phyloP scores from a whole-genome alignment of 208 protist genomes.

The Jaenimonas drosophilae region DNA sequence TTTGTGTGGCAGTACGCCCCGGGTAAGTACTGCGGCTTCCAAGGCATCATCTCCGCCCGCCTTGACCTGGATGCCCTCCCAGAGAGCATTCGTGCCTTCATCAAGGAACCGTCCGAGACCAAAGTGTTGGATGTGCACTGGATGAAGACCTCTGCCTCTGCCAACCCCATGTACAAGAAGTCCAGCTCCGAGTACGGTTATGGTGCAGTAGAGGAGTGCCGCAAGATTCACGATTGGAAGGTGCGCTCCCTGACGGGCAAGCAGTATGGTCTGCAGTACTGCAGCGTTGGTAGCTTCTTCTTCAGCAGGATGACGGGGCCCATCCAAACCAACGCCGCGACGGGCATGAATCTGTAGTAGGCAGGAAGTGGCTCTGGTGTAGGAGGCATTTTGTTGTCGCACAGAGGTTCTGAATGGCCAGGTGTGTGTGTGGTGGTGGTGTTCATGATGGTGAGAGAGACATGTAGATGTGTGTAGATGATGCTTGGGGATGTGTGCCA shows the following conservation, averaged over 20 bases:
- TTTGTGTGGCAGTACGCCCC: constrained; percentile 80
- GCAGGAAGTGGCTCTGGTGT: too few species aligned
- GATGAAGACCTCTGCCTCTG: constrained; percentile 12
- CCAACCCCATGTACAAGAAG: constrained; percentile 77
- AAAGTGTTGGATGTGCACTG: constrained; percentile 10
- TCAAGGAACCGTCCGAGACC: constrained; percentile 30
- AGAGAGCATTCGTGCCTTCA: constrained; percentile 34
- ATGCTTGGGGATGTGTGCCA: too few species aligned
- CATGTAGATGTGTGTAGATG: too few species aligned
- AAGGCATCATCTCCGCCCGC: constrained; percentile 57
- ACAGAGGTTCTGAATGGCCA: not conserved
- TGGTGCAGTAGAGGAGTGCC: constrained; percentile 38
- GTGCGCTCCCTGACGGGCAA: constrained; percentile 35
- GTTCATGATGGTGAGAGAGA: too few species aligned
- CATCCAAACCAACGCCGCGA: constrained; percentile 28
- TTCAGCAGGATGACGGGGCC: constrained; percentile 33
- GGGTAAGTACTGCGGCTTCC: constrained; percentile 43
- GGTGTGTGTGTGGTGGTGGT: too few species aligned
- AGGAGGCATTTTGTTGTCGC: not conserved
- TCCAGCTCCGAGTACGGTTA: constrained; percentile 66
- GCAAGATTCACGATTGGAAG: constrained; percentile 63
- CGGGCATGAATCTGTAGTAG: constrained; percentile 66
- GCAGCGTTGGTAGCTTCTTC: constrained; percentile 53
- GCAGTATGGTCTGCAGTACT: constrained; percentile 69
- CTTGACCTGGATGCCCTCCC: constrained; percentile 55